These are phyloP conservation scores for Agrostemma githago DNA, from an alignment of 148 eudicot genomes.

Conservation along the genomic window DNA sequence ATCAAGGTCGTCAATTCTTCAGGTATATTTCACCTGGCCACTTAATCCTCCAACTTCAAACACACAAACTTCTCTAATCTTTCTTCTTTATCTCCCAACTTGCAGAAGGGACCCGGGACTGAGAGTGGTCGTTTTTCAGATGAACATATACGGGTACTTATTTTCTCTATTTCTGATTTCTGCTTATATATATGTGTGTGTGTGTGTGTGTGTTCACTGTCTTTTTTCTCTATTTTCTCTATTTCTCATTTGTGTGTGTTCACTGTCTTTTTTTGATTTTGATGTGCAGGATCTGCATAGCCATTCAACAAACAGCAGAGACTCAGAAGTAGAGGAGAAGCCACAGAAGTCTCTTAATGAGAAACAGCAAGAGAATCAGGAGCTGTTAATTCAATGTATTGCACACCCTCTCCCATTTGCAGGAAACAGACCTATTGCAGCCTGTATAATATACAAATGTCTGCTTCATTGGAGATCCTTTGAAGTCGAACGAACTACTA, in stretches of 20 bases:
- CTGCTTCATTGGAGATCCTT: conserved; percentile 98
- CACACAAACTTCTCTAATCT: conserved; percentile 2
- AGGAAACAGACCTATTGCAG: conserved; percentile 82
- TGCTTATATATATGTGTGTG: too few relatives aligned
- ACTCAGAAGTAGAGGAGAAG: conserved; percentile 73
- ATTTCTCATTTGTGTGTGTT: too few relatives aligned
- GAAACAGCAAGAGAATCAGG: conserved; percentile 93
- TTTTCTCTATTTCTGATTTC: background rate
- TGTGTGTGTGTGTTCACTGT: too few relatives aligned
- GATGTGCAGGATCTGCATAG: conserved; percentile 70
- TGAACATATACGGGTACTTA: conserved; percentile 30
- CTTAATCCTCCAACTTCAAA: background rate
- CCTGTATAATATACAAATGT: conserved; percentile 88
- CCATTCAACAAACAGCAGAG: conserved; percentile 66
- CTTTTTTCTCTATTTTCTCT: background rate
- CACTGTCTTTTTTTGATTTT: background rate
- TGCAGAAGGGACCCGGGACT: conserved; percentile 75
- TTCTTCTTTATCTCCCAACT: conserved; percentile 19
- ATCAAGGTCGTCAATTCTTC: conserved; percentile 87
- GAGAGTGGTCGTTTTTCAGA: conserved; percentile 71
- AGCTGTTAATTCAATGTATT: conserved; percentile 68
- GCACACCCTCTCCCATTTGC: conserved; percentile 76
- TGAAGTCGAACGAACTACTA: conserved; percentile 91
- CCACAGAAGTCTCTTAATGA: conserved; percentile 96
- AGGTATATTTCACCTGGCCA: conserved; percentile 43